A percentile compares a stretch with the other conserved stretches of the same genome.
These are phyloP conservation scores for Apiotrichum montevideense DNA, from an alignment of 1,284 basidiomycete species.

Conservation along the genomic window DNA sequence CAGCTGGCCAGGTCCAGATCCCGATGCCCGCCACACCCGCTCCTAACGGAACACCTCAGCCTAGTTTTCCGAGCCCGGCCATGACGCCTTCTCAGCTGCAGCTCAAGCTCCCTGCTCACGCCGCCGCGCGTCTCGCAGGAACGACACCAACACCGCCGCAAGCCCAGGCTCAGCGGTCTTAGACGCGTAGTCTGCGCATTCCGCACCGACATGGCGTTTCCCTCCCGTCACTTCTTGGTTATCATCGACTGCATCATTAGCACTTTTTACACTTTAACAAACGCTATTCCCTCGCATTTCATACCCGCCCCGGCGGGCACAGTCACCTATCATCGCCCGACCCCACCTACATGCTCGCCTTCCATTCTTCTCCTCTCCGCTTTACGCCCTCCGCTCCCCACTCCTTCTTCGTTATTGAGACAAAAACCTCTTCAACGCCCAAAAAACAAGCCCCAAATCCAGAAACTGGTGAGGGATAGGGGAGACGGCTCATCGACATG, in stretches of 20 bases:
- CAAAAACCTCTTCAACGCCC: background rate
- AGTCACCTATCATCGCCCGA: too few species aligned
- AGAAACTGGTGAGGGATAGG: background rate
- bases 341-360: too few species aligned
- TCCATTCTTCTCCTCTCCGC: too few species aligned
- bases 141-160: conserved; percentile 16
- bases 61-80: conserved; percentile 12
- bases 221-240: background rate
- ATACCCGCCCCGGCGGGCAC: background rate
- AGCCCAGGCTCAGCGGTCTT: conserved; percentile 21
- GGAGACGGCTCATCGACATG: background rate
- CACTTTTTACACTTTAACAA: background rate
- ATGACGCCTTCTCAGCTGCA: conserved; percentile 29
- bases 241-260: background rate
- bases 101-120: conserved; percentile 40
- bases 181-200: background rate
- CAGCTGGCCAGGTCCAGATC: conserved; percentile 8
- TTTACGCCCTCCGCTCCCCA: too few species aligned
- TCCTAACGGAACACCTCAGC: background rate
- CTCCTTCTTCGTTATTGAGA: background rate
- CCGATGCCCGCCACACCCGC: background rate
- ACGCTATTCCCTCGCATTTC: conserved; percentile 3
- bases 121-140: conserved; percentile 32
- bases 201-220: too few species aligned
- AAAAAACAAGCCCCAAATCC: background rate